Conservation (phyloP, 1,284 basidiomycete species). For the Ceratobasidium theobromae region DNA sequence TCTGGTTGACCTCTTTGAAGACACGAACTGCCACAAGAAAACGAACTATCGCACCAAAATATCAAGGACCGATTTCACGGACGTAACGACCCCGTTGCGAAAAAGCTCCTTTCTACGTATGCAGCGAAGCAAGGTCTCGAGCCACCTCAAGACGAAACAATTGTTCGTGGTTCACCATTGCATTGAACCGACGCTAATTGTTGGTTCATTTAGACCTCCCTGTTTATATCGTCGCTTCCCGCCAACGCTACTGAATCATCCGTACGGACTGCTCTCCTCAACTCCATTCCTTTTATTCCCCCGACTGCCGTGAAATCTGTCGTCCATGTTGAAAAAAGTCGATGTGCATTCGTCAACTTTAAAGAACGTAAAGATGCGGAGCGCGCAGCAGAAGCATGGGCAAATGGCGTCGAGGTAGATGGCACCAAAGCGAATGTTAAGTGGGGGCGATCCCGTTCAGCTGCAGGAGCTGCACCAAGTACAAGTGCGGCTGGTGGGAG, state of each 20-base stretch:
- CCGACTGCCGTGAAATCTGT: conserved; percentile 76
- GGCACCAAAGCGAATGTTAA: conserved; percentile 74
- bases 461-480: conserved; percentile 7
- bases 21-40: conserved; percentile 86
- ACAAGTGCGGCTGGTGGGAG: conserved; percentile 3
- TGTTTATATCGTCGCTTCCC: conserved; percentile 88
- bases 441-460: conserved; percentile 66
- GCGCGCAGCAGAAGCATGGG: conserved; percentile 80
- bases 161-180: conserved; percentile 58
- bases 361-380: conserved; percentile 79
- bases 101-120: conserved; percentile 75
- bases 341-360: conserved; percentile 97
- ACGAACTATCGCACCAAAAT: conserved; percentile 85
- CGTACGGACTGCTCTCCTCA: conserved; percentile 74
- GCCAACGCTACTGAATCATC: conserved; percentile 69
- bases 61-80: conserved; percentile 93
- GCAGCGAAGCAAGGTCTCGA: conserved; percentile 79
- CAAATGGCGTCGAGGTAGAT: conserved; percentile 83
- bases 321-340: conserved; percentile 81
- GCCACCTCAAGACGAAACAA: conserved; percentile 82
- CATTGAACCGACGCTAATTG: neutral
- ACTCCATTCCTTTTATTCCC: conserved; percentile 68
- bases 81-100: conserved; percentile 85
- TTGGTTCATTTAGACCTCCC: conserved; percentile 65
- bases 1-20: conserved; percentile 44